Evolutionary conservation across 257 asterid species (phyloP), one percentile per base, ranked within the genome.

Genomic region (Plantago elongata): DNA sequence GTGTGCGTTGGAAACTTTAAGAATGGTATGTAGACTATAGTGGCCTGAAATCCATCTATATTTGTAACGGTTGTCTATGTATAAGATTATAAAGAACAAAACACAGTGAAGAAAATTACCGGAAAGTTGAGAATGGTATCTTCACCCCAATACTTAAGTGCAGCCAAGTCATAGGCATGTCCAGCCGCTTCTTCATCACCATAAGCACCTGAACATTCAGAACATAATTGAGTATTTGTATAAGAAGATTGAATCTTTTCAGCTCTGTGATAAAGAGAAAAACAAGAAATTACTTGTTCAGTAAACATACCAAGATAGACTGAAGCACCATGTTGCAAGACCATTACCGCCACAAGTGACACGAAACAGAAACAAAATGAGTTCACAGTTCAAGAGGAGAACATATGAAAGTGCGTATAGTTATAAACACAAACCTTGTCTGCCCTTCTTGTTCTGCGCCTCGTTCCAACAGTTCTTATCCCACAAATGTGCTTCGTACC

Each of bases 381-480:
- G 59, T 54, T 27, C 34, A 12, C 13, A 45, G 51, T 58, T 44
- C 46, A 15, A 43, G n/a, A 34, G 42, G 18, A n/a, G 59, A 7
- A 42, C 2, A 57, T 29, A 5, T 38, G 37, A 13, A 22, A 43
- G n/a, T 13, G 27, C 17, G n/a, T 13, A 13, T 55, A 37, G 11
- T 57, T 47, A 54, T 37, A 54, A 54, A 45, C 16, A 45, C 44
- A 60, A 65, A 88, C 96, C 96, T 85, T 89, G 97, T 89, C 95
- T 84, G 66, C 97, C 97, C 75, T 89, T 89, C 91, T 89, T 89
- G 79, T 78, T 89, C 14, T 89, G 97, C 61, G 97, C 73, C 69
- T 86, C 94, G 74, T 89, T 89, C 97, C 97, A 89, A 74, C 94
- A 89, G 42, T 84, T 86, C 78, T 89, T 89, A 64, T 89, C 97